Base-by-base conservation (phyloP, 106 monocot genomes). In the Acorus gramineus region DNA sequence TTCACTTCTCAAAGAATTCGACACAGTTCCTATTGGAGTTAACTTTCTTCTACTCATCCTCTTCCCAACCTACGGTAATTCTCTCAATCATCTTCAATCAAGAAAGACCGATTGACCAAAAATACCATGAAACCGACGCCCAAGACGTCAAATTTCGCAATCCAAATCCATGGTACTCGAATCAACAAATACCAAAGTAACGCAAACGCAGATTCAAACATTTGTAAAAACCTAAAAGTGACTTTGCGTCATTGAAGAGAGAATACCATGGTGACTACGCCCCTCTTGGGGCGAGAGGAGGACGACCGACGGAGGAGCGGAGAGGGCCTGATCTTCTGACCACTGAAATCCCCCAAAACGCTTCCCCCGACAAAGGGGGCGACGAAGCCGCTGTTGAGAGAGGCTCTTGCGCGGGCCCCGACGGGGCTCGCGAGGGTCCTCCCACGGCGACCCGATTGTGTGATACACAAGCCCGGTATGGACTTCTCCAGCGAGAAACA, bases 221-320 rank as follows among this genome's bases (percentile, higher is more conserved):
- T 46, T 4, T 51, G 14, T 28, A 13, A 54, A 65, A 2, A 7
- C 42, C 7, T 3, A 12, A 7, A 44, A 14, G n/a, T 46, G 12
- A n/a, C 7, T 9, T 11, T 14, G 42, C 2, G 28, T 11, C 6
- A 11, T 44, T 2, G 43, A 64, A 74, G 28, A 50, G 13, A 28
- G 59, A 48, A 42, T 79, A 89, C 89, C 89, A 89, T 89, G 46
- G 89, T 89, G 59, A 89, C 81, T 62, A 82, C 89, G 2, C 84
- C 84, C 51, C 78, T 72, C 60, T 79, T 88, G 44, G 71, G 76
- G 3, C 73, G 53, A 68, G 69, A 71, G 5, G 81, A 76, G 28
- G 67, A 9, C 3, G 56, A 4, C 3, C 59, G 52, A 14, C 57
- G 69, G 7, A 50, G 47, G 47, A 81, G 53, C 2, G 69, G 75